Evolutionary conservation across 106 monocot species (phyloP), one percentile per base, ranked within the genome.

Genomic region (Allium cepa): DNA sequence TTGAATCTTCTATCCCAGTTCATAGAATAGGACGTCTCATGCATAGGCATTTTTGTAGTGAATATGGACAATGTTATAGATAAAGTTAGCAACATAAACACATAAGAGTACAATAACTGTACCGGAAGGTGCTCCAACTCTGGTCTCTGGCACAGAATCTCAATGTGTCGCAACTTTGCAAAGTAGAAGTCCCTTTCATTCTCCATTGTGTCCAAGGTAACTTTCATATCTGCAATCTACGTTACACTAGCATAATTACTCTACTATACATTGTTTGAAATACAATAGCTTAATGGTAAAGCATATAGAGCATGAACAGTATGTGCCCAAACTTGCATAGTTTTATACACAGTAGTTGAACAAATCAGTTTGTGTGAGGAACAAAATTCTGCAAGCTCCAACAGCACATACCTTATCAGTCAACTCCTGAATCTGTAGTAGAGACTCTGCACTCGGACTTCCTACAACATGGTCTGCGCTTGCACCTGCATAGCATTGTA

Each of bases 91-190:
- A 55, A 15, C 15, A 15, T 55, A 55, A 15, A 55, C 1, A 55
- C 13, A 11, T 55, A 15, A 4, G 13, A 55, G 3, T 11, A 55
- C 53, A 62, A 17, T 2, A 15, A 3, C 27, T 46, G 55, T 91
- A 95, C 94, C 55, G 88, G 88, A 36, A 85, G 81, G 79, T 95
- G 85, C 79, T 88, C 88, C 14, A 95, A 48, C 59, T 88, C 91
- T 71, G 90, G 81, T 28, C 77, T 83, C 76, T 94, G 90, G 47
- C 87, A 90, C 12, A 90, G 79, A 46, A 88, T 88, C 64, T 88
- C 85, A 51, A 88, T 79, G 10, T 77, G 77, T 45, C 88, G 75
- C 57, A 88, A 61, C 72, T 88, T 88, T 49, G 76, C 73, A 66
- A 77, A 88, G 77, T 88, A 88, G 50, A 88, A 85, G 56, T 88